Evolutionary conservation across 2,329 filamentous ascomycete genomes (phyloP), one percentile per base, ranked within the genome.

Genomic region (Fusarium sp.): DNA sequence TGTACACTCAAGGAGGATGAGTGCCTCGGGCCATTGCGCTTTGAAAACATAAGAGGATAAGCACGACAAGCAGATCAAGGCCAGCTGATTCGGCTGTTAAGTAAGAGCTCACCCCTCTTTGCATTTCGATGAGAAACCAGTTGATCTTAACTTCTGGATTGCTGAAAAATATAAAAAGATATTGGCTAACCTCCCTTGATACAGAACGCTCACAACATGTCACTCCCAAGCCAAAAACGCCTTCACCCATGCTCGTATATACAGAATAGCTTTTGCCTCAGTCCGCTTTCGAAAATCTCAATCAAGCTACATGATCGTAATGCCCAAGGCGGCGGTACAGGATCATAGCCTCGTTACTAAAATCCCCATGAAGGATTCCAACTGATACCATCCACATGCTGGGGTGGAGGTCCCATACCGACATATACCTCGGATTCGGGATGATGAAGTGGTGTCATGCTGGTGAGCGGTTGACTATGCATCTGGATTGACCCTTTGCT

Each of bases 291-390:
- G 35, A 28, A 25, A n/a, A 28, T 33, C 15, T 21, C 25, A 28
- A 21, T 43, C 23, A 21, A 38, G 33, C 47, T n/a, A 37, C 13
- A 25, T 35, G 25, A 28, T 28, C 30, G 13, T 25, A 25, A 30
- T 32, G 64, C 25, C n/a, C 9, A 30, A 50, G 35, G 49, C 30
- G 46, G n/a, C 30, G 30, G n/a, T 28, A 38, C 42, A 42, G 32
- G 30, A 19, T 42, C 38, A 28, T 40, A 38, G 35, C 57, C 35
- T 68, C 32, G 21, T 67, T 54, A 69, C 64, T 57, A 63, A 56
- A 75, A 75, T 32, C 63, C 72, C 76, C 76, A 78, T 28, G 64
- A 61, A 30, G 64, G 46, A 42, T 72, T 66, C 73, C 75, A 78
- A 18, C 42, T 49, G 49, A 64, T 61, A 12, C 32, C 59, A 23